Evolutionary conservation across 23 red algal genomes (phyloP), one percentile per base, ranked within the genome.

Genomic region (Gracilariopsis chorda): DNA sequence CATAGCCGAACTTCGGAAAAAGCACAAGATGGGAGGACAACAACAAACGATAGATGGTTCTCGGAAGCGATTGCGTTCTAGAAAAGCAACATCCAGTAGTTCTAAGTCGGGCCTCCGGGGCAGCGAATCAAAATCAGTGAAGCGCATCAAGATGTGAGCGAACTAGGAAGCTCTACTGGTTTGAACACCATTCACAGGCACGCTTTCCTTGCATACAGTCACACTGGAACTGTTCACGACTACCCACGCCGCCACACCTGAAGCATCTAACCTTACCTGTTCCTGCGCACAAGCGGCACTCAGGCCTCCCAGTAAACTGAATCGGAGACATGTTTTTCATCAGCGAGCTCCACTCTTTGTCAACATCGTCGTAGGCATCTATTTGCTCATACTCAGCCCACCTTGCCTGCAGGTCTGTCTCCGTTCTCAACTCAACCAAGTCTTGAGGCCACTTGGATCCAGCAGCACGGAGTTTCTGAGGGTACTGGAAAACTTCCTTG

Each of bases 321-420:
- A 70, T 70, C 23, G 63, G 63, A 2, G 63, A 33, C 63, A 70
- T 70, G 16, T 41, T 70, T 8, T 76, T 74, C 49, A 88, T 61
- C 6, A 88, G 29, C 36, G 63, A 70, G 21, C 67, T 88, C 84
- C 84, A 88, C 47, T 88, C 67, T 67, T 51, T 61, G 28, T 88
- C 84, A 10, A 88, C 48, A 77, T 75, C 51, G 14, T 46, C 67
- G 19, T 45, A 35, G 36, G 63, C 67, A 23, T 65, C 84, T 45
- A 88, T 48, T 25, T 76, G 63, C 46, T 71, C 64, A 77, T 88
- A 88, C 42, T 88, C 70, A 36, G 33, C 70, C 84, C 84, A 88
- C 59, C 65, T 59, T 7, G 64, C 84, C 23, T 88, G 58, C 32
- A 52, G 56, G 11, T 62, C 51, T 12, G 40, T 3, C 40, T 88